Base-by-base conservation (phyloP, 2,329 filamentous ascomycete genomes). In the Colletotrichum neosansevieriae region DNA sequence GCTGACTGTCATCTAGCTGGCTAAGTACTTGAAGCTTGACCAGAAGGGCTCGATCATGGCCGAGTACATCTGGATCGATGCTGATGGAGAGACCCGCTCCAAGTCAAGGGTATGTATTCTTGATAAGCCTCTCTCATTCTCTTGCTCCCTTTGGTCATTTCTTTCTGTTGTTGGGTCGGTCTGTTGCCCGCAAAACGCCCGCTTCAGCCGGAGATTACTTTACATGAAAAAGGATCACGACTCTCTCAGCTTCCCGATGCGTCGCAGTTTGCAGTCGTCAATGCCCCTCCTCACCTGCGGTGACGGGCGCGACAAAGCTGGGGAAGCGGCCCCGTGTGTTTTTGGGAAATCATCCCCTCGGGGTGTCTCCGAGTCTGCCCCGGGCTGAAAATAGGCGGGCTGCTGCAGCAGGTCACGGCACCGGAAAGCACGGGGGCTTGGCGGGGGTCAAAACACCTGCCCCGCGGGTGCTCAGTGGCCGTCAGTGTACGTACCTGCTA, bases 41-140 rank as follows among this genome's bases (percentile, higher is more conserved):
- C 95, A 98, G 86, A 93, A 92, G 81, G 94, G 94, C 81, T 85
- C 84, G 75, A 86, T 97, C 79, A 96, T 97, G 83, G 95, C 94
- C 78, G 95, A 98, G 85, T 98, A 98, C 84, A 90, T 98, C 86
- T 98, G 95, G 95, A 92, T 98, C 80, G 94, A 98, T 79, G 86
- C 92, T 73, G 82, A 84, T 73, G 94, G 94, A 80, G 91, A 92
- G 77, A 88, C 93, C 75, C 94, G 96, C 77, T 97, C 94, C 80
- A 99, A 98, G 87, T 95, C 92, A 79, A 97, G 94, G 88, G 95
- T 98, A 87, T 87, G 93, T 86, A 72, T 71, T 70, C 61, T 72
- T 70, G 70, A 72, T 64, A 58, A 36, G 58, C 58, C 70, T 57
- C 58, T 54, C 67, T 57, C 66, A 72, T 75, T 71, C 73, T 68